Conservation (phyloP, 164 flowering plant genomes). For the Piper betle region DNA sequence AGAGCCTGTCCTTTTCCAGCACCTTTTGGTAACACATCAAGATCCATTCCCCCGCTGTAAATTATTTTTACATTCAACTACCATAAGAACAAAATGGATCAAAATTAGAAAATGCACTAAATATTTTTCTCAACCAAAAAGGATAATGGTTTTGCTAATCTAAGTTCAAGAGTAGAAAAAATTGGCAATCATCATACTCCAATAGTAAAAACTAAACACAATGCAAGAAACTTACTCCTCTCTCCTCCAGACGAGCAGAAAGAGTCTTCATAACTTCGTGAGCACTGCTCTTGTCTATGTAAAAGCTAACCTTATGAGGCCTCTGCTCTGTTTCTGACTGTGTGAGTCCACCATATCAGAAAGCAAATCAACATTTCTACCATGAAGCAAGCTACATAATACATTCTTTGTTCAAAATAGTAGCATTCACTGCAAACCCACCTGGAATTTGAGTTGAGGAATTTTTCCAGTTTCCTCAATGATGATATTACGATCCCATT, state of each 20-base stretch:
- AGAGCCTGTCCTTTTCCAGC: constrained; percentile 95
- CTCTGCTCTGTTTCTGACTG: constrained; percentile 87
- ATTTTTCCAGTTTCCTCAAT: constrained; percentile 68
- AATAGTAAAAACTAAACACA: background rate
- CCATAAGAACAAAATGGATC: background rate
- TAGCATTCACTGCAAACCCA: constrained; percentile 5
- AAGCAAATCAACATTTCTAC: constrained; percentile 1
- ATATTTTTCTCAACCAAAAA: background rate
- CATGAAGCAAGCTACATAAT: background rate
- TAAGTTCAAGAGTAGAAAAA: background rate
- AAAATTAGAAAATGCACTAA: background rate
- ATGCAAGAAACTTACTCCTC: constrained; percentile 46
- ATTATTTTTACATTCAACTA: constrained; percentile 79
- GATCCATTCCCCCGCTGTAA: constrained; percentile 72
- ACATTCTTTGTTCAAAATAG: background rate
- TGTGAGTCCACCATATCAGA: constrained; percentile 12
- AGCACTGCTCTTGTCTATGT: constrained; percentile 65
- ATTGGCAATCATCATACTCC: background rate
- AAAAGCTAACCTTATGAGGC: constrained; percentile 92
- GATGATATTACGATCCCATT: constrained; percentile 73
- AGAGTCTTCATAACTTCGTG: constrained; percentile 52
- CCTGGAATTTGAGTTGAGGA: constrained; percentile 82
- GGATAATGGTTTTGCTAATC: background rate
- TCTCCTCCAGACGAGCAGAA: constrained; percentile 20
- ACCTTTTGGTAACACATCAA: constrained; percentile 70